These are phyloP conservation scores for Coemansia sp. DNA, from an alignment of 192 early-diverging fungal species.

Conservation along the genomic window DNA sequence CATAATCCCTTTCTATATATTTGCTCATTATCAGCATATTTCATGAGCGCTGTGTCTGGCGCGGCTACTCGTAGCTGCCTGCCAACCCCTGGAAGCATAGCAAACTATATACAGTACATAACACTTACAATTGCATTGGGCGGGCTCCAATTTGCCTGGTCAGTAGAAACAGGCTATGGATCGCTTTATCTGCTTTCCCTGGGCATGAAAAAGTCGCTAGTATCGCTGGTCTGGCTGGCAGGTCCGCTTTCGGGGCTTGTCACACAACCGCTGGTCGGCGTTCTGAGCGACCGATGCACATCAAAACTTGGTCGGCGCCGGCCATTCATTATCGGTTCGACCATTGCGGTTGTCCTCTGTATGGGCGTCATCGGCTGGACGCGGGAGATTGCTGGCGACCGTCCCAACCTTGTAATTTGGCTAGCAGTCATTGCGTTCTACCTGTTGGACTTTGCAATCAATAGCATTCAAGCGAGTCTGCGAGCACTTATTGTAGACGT, in stretches of 20 bases:
- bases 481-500: conserved; percentile 87
- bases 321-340: conserved; percentile 78
- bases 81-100: background rate
- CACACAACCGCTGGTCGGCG: conserved; percentile 81
- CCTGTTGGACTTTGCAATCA: conserved; percentile 90
- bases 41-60: too few species aligned
- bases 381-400: conserved; percentile 59
- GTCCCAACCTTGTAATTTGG: conserved; percentile 50
- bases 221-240: conserved; percentile 93
- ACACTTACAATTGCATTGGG: conserved; percentile 45
- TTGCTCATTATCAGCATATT: too few species aligned
- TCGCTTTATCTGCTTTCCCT: conserved; percentile 85
- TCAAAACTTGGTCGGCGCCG: conserved; percentile 73
- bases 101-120: conserved; percentile 26
- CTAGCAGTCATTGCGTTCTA: conserved; percentile 84
- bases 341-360: conserved; percentile 60
- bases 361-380: conserved; percentile 74
- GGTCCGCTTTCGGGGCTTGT: conserved; percentile 80
- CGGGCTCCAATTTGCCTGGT: conserved; percentile 54
- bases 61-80: background rate
- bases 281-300: conserved; percentile 74
- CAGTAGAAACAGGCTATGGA: conserved; percentile 57
- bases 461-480: conserved; percentile 79
- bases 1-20: too few species aligned
- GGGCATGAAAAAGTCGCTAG: conserved; percentile 74